phyloP scores from a whole-genome alignment of 176 grass and related monocot genomes.

The Musa itinerans region DNA sequence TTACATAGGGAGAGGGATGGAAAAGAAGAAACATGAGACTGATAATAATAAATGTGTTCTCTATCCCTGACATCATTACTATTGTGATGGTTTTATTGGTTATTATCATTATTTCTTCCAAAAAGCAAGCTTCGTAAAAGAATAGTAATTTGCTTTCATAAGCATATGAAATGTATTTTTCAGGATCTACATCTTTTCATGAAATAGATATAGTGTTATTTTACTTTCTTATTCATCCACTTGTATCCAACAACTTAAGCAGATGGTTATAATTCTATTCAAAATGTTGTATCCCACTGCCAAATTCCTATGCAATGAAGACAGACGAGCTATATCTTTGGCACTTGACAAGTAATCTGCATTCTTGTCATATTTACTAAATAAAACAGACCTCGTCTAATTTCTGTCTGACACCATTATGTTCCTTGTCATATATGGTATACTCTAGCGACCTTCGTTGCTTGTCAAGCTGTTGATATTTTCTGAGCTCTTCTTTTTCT shows the following conservation, averaged over 20 bases:
- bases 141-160: background rate
- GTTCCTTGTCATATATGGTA: constrained; percentile 91
- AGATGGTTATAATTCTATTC: background rate
- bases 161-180: background rate
- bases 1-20: background rate
- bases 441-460: constrained; percentile 87
- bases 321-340: background rate
- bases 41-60: background rate
- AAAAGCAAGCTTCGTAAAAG: background rate
- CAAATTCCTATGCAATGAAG: background rate
- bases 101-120: background rate
- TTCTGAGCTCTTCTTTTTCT: constrained; percentile 97
- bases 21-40: background rate
- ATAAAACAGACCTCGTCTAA: constrained; percentile 48
- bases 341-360: background rate
- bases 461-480: constrained; percentile 97
- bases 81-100: background rate
- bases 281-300: background rate
- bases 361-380: background rate
- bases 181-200: background rate
- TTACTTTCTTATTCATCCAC: no score
- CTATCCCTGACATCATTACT: background rate
- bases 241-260: no score
- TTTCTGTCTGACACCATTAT: constrained; percentile 76
- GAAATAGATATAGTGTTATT: no score